Base-by-base conservation (phyloP, 257 asterid genomes). In the Leptodermis oblonga region DNA sequence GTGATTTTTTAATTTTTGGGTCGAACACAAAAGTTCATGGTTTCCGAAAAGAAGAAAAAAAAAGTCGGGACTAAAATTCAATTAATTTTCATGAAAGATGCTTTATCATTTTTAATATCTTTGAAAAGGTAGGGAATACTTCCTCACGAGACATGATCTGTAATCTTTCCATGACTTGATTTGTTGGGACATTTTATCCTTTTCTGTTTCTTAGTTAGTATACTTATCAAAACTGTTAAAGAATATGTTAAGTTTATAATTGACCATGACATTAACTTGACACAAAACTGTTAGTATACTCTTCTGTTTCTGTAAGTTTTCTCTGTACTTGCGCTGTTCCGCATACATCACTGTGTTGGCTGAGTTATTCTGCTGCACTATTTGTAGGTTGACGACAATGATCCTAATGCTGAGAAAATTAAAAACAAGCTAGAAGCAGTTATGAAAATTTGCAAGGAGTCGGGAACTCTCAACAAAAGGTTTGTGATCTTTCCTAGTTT, bases 371-470 rank as follows among this genome's bases (percentile, higher is more conserved):
- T 70, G 46, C 13, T 34, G 49, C 36, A 41, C 14, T 43, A 17
- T 11, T 62, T 62, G 69, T 74, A 93, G 97, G 87, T 88, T 73
- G 89, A 86, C 43, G 88, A 82, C 65, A 82, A 73, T 37, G 96
- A 91, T 82, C 99, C 95, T 22, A 94, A 86, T 77, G 91, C 99
- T 72, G 81, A 78, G 78, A 89, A 82, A 79, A 89, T 96, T 4
- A 86, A 76, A 46, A 86, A 81, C 66, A 77, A 70, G 70, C 66
- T 94, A 45, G 99, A 94, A 68, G 74, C 76, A 39, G 82, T 87
- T 71, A 72, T 90, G 87, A 90, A 81, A 78, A 67, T 78, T 28
- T 90, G 99, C 95, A 87, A 87, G 87, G 97, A 87, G 23, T 91
- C 97, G 15, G 97, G 93, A 80, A 80, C 84, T 64, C 73, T 83